These are phyloP conservation scores for Lagenaria siceraria DNA, from an alignment of 306 rosid species.

Conservation along the genomic window DNA sequence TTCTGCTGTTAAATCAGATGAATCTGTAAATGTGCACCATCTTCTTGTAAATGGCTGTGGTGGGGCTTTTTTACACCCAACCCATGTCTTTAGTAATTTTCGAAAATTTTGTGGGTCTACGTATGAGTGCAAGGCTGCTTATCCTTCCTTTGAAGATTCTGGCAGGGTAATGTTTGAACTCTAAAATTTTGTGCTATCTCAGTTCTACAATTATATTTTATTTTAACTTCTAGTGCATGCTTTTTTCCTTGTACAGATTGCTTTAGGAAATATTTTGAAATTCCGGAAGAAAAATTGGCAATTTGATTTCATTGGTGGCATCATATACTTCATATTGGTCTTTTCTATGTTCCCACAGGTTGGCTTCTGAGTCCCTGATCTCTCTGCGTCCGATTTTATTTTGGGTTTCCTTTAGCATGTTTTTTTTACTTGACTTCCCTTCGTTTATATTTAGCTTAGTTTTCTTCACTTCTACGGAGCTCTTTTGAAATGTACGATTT, in stretches of 20 bases:
- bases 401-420: neutral
- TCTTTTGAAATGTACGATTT: neutral
- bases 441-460: neutral
- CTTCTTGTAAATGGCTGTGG: conserved; percentile 96
- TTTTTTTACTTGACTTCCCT: neutral
- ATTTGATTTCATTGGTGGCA: conserved; percentile 98
- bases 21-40: conserved; percentile 61
- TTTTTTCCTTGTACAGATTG: conserved; percentile 50
- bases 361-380: conserved; percentile 23
- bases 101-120: conserved; percentile 42
- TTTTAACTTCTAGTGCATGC: neutral
- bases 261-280: conserved; percentile 82
- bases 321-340: conserved; percentile 71
- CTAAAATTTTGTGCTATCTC: conserved; percentile 8
- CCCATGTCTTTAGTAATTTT: conserved; percentile 84
- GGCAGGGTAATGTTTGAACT: conserved; percentile 52
- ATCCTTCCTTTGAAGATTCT: conserved; percentile 91
- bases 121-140: conserved; percentile 83
- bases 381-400: neutral
- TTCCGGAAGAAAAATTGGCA: conserved; percentile 99
- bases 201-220: conserved; percentile 2
- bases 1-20: conserved; percentile 68
- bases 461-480: neutral
- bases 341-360: conserved; percentile 98
- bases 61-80: conserved; percentile 97